Base-by-base conservation (phyloP, 2,329 filamentous ascomycete genomes). In the Delphinella strobiligena region DNA sequence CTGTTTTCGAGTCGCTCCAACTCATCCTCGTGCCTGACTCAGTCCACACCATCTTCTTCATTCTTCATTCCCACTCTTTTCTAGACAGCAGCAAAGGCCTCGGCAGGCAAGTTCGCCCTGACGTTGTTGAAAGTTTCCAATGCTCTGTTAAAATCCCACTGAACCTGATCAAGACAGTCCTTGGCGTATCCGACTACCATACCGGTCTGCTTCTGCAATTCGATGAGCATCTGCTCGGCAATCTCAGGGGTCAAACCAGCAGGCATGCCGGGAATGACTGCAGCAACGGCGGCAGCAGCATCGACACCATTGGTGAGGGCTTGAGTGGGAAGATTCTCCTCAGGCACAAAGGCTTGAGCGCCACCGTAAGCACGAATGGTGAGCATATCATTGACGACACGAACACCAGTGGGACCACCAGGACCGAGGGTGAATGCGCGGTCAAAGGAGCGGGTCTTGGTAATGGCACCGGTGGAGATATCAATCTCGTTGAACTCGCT, bases 401-500 rank as follows among this genome's bases (percentile, higher is more conserved):
- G 74, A 40, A 93, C 72, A 14, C 75, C 74, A 34, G 69, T 66
- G 4, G 76, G 70, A 24, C 70, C 71, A 22, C 82, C 84, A 1
- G 86, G 85, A 0, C 84, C 84, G 14, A 93, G 69, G 31, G 88
- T 66, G 54, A 93, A 86, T 1, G 76, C 82, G 37, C 87, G 78
- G 39, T 87, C 85, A 59, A 93, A 93, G 56, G 81, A 86, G 44
- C 86, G 78, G 9, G 54, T 52, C 47, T 60, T 61, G 29, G 75
- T 69, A 32, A 71, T 72, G 33, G 72, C 69, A 35, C 70, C 66
- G 16, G 69, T 71, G 12, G 61, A 60, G 3, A 63, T 58, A 48
- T 82, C 74, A 14, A 79, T 65, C 54, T 94, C 87, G 36, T 89
- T 78, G 44, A 86, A 93, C 52, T 89, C 82, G 46, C 86, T 83